Conservation (phyloP, 108 stramenopile species). For the Conticribra weissflogii region DNA sequence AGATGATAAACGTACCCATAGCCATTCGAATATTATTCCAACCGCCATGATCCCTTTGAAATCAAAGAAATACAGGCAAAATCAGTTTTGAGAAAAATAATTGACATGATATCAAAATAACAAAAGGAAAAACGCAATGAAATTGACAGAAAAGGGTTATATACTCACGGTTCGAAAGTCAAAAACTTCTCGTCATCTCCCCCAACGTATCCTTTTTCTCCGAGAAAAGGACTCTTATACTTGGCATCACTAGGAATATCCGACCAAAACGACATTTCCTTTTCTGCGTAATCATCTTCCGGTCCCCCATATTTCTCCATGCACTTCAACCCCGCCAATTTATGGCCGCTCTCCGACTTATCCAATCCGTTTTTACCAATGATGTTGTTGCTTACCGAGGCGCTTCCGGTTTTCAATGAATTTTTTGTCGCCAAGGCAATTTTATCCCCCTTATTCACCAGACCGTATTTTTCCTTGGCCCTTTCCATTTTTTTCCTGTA, state of each 20-base stretch:
- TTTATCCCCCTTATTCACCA: background rate
- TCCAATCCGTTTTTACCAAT: too few species aligned
- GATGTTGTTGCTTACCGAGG: too few species aligned
- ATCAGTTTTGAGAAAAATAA: background rate
- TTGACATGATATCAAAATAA: background rate
- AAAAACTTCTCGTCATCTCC: constrained; percentile 66
- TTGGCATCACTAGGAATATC: constrained; percentile 74
- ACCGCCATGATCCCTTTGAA: constrained; percentile 28
- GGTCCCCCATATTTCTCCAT: constrained; percentile 73
- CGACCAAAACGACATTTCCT: constrained; percentile 89
- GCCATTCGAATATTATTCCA: constrained; percentile 60
- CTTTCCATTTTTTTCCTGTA: background rate
- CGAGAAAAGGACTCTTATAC: constrained; percentile 69
- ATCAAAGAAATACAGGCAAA: background rate
- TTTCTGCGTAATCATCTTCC: constrained; percentile 51
- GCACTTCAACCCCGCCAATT: constrained; percentile 74
- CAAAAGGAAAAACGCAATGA: background rate
- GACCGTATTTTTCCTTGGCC: background rate
- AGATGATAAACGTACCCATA: constrained; percentile 10
- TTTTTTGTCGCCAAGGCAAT: too few species aligned
- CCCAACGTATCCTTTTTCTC: constrained; percentile 19
- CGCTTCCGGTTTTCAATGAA: too few species aligned
- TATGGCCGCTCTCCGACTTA: constrained; percentile 17
- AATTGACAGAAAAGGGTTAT: background rate
- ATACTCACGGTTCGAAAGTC: constrained; percentile 88